Evolutionary conservation across 2,329 filamentous ascomycete species (phyloP).

Genomic region (Grosmannia serpens): DNA sequence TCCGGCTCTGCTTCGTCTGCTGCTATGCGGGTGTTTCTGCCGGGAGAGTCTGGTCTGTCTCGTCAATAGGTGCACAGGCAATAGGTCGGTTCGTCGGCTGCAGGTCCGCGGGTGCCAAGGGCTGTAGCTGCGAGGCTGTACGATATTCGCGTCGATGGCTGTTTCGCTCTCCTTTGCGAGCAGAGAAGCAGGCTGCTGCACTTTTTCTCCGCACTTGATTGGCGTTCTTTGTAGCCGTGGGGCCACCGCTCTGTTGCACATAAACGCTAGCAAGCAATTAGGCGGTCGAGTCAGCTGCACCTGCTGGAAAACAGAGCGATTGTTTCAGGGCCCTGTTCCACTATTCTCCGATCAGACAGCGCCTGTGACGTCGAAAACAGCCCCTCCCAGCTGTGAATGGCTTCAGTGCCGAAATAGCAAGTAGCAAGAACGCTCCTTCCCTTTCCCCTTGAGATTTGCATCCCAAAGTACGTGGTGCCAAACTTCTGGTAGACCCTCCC

Average conservation of each 20-base stretch:
- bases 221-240: not conserved
- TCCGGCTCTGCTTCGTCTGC: not conserved
- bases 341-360: not conserved
- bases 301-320: not conserved
- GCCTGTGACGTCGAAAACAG: not conserved
- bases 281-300: not conserved
- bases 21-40: not conserved
- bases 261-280: not conserved
- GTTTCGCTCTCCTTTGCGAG: not conserved
- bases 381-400: not conserved
- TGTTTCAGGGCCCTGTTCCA: not conserved
- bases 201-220: not conserved
- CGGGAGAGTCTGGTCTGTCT: not conserved
- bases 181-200: not conserved
- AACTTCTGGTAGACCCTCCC: not conserved
- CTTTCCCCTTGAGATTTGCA: not conserved
- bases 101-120: too few relatives aligned
- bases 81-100: not conserved
- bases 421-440: not conserved
- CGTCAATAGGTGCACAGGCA: not conserved
- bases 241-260: not conserved
- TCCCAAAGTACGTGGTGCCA: not conserved
- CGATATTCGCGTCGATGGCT: not conserved
- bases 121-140: not conserved
- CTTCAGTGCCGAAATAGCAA: not conserved